Base-by-base conservation (phyloP, 2,329 filamentous ascomycete species). In the Cytospora chrysosperma region DNA sequence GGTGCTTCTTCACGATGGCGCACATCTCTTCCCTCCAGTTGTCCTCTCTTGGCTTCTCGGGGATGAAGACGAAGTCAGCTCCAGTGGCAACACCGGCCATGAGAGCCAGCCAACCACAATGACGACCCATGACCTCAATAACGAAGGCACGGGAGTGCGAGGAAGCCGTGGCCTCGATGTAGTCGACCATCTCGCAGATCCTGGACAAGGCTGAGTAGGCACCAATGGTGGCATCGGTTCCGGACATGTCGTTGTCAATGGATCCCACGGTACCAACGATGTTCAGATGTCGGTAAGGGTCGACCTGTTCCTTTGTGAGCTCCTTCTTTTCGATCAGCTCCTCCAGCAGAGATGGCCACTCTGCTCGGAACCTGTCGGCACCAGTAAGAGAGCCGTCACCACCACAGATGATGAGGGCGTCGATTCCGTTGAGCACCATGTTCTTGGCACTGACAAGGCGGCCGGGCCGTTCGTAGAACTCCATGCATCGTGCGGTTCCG, bases 231-330 rank as follows among this genome's bases (percentile, higher is more conserved):
- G 95, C 94, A 76, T 99, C 95, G 15, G 95, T 99, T 68, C 92
- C 92, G 56, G 93, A 96, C 78, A 99, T 90, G 74, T 99, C 95
- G 74, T 99, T 99, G 82, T 99, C 95, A 73, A 99, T 99, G 60
- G 93, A 97, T 63, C 95, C 95, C 30, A 99, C 95, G 58, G 98
- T 82, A 55, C 95, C 95, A 60, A 98, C 94, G 69, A 99, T 97
- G 78, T 98, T 99, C 73, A 99, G 85, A 70, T 96, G 88, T 72
- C 85, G 84, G 82, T 92, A 96, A 2, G 91, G 90, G 53, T 86
- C 81, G 64, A 92, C 79, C 74, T 97, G 89, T 62, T 89, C 85
- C 51, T 80, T 72, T 8, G 86, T 88, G 70, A 97, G 82, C 72
- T 94, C 84, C 59, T 88, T 87, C 3, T 78, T 90, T 56, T 85